Base-by-base conservation (phyloP, 2,329 filamentous ascomycete genomes). In the Pezicula rhizophila region DNA sequence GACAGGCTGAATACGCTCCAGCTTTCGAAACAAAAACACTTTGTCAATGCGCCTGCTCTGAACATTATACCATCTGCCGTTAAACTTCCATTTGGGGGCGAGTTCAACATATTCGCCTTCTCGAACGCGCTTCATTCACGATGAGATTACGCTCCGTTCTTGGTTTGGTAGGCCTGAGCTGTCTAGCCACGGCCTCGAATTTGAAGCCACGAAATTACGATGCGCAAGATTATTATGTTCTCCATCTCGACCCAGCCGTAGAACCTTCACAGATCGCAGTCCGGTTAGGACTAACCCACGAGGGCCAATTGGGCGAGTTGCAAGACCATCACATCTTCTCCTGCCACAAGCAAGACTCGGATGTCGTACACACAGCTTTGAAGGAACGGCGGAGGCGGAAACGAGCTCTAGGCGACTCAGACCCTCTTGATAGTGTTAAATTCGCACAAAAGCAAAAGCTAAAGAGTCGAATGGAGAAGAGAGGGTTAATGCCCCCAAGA, bases 141-240 rank as follows among this genome's bases (percentile, higher is more conserved):
- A 65, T 68, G 66, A 63, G 51, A 45, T 54, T 68, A 52, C 57
- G 71, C 52, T 71, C 77, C 52, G 58, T 80, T 46, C 61, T 85
- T 50, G 71, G 76, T 66, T 70, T 80, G 44, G 66, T 75, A 47
- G 71, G 77, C 67, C 68, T 82, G 42, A 70, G 76, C 52, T 76
- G 61, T 67, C 56, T 69, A 23, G 63, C 74, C 52, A 68, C 73
- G 49, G 72, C 76, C 26, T 66, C 73, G 41, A 56, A 59, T 46
- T 66, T 80, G 40, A 71, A 74, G 44, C 71, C 76, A 54, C 85
- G 87, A 59, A 79, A 93, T 63, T 88, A 95, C 73, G 79, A 86
- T 44, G 76, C 79, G 35, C 82, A 90, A 68, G 92, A 99, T 68
- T 97, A 95, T 71, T 96, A 97, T 66, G 90, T 95, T 55, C 76